Evolutionary conservation across 495 filamentous ascomycete species (phyloP).

Genomic region (Aspergillus nanangensis): DNA sequence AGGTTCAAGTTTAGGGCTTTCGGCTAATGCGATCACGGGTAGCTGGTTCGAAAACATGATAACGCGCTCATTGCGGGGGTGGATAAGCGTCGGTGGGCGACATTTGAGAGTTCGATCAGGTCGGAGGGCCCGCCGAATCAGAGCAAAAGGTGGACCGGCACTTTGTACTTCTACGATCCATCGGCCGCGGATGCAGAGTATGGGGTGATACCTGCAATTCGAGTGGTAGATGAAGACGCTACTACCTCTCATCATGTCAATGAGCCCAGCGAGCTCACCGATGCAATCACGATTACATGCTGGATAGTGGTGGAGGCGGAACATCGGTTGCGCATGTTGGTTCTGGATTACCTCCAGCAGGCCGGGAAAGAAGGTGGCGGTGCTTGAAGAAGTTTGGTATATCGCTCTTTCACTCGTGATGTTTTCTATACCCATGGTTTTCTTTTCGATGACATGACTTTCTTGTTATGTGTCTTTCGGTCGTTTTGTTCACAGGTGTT

Average conservation of each 20-base stretch:
- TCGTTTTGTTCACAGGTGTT: too few relatives aligned
- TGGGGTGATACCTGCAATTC: not conserved
- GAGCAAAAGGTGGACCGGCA: not conserved
- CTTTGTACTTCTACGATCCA: not conserved
- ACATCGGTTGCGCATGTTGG: constrained; percentile 5
- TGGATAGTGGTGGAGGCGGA: constrained; percentile 10
- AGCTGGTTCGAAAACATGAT: constrained; percentile 8
- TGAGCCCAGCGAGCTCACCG: constrained; percentile 3
- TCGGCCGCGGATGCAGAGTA: not conserved
- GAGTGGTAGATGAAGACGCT: not conserved
- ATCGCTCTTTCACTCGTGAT: too few relatives aligned
- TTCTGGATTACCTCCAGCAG: constrained; percentile 4
- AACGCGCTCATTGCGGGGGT: constrained; percentile 6
- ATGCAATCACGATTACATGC: constrained; percentile 8
- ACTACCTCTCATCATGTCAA: not conserved
- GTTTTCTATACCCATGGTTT: too few relatives aligned
- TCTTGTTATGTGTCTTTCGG: too few relatives aligned
- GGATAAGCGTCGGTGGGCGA: constrained; percentile 4
- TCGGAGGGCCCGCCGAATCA: constrained; percentile 8
- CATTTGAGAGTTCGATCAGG: not conserved
- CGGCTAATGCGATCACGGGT: too few relatives aligned
- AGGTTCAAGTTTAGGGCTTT: not conserved
- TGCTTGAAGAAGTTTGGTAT: too few relatives aligned
- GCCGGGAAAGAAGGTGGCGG: too few relatives aligned
- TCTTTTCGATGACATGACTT: too few relatives aligned